Evolutionary conservation across 2,329 filamentous ascomycete species (phyloP).

Genomic region (Fusarium nematophilum): DNA sequence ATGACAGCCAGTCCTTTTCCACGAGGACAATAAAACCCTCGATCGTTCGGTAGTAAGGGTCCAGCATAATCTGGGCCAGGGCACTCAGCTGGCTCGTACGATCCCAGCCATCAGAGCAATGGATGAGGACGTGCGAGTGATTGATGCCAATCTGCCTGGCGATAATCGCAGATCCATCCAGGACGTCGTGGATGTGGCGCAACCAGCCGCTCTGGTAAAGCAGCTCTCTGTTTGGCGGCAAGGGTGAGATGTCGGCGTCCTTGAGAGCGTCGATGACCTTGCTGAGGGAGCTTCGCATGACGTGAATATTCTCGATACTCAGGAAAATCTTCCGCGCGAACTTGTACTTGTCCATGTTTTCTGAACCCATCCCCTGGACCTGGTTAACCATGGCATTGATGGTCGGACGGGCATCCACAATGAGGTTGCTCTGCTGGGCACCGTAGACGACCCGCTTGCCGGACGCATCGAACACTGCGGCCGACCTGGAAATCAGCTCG

Average conservation of each 20-base stretch:
- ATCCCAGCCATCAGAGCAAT: slow-evolving; percentile 99
- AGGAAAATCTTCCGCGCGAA: slow-evolving; percentile 92
- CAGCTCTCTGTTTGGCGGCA: slow-evolving; percentile 84
- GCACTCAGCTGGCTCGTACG: slow-evolving; percentile 95
- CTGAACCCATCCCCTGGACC: slow-evolving; percentile 89
- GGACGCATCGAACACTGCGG: slow-evolving; percentile 63
- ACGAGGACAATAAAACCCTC: slow-evolving; percentile 94
- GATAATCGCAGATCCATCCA: slow-evolving; percentile 87
- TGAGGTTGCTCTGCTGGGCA: slow-evolving; percentile 91
- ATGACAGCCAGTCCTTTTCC: slow-evolving; percentile 98
- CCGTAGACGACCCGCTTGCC: slow-evolving; percentile 81
- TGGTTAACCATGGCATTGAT: slow-evolving; percentile 97
- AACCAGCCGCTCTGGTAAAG: slow-evolving; percentile 90
- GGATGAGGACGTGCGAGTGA: slow-evolving; percentile 94
- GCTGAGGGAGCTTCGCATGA: slow-evolving; percentile 92
- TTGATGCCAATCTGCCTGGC: slow-evolving; percentile 89
- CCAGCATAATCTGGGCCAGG: slow-evolving; percentile 90
- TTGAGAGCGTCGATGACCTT: slow-evolving; percentile 91
- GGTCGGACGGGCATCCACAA: slow-evolving; percentile 93
- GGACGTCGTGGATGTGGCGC: slow-evolving; percentile 84
- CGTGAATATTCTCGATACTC: slow-evolving; percentile 97
- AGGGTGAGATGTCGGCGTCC: slow-evolving; percentile 86
- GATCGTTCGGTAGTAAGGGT: slow-evolving; percentile 93
- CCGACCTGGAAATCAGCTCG: slow-evolving; percentile 64
- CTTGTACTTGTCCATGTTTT: slow-evolving; percentile 98